These are phyloP conservation scores for Quillaja saponaria DNA, from an alignment of 306 rosid species.

Conservation along the genomic window DNA sequence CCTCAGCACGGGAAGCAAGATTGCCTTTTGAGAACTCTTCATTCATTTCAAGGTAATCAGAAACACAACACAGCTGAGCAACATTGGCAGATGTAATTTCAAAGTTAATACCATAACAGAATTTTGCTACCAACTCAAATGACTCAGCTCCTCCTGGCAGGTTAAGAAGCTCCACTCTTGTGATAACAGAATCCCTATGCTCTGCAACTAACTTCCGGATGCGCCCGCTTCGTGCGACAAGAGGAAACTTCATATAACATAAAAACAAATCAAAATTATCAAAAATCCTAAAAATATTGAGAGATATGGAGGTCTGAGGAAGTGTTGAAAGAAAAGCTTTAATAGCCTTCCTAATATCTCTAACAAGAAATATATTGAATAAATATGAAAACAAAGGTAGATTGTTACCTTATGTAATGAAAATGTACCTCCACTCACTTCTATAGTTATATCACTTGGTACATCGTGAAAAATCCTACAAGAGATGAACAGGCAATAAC, in stretches of 20 bases:
- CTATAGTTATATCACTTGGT: conserved; percentile 89
- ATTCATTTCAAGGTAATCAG: conserved; percentile 91
- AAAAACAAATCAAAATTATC: conserved; percentile 25
- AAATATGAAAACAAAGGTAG: conserved; percentile 9
- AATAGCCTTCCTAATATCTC: conserved; percentile 4
- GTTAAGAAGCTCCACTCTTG: conserved; percentile 87
- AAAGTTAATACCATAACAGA: conserved; percentile 93
- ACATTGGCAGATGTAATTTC: conserved; percentile 86
- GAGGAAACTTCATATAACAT: conserved; percentile 80
- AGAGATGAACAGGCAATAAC: conserved; percentile 11
- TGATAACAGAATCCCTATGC: conserved; percentile 83
- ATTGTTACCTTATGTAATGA: conserved; percentile 78
- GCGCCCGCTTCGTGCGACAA: conserved; percentile 93
- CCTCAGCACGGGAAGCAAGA: conserved; percentile 78
- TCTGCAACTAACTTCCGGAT: conserved; percentile 90
- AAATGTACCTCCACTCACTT: conserved; percentile 75
- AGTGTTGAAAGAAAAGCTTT: not conserved
- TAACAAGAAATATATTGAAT: conserved; percentile 3
- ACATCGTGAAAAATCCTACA: conserved; percentile 98
- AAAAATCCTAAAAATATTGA: not conserved
- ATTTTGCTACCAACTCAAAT: conserved; percentile 91
- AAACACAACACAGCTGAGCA: conserved; percentile 82
- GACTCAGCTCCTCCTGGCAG: conserved; percentile 94
- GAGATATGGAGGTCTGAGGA: no score
- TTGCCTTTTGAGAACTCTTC: conserved; percentile 93